Base-by-base conservation (phyloP, 352 stramenopile species). In the Globisporangium viniferum region DNA sequence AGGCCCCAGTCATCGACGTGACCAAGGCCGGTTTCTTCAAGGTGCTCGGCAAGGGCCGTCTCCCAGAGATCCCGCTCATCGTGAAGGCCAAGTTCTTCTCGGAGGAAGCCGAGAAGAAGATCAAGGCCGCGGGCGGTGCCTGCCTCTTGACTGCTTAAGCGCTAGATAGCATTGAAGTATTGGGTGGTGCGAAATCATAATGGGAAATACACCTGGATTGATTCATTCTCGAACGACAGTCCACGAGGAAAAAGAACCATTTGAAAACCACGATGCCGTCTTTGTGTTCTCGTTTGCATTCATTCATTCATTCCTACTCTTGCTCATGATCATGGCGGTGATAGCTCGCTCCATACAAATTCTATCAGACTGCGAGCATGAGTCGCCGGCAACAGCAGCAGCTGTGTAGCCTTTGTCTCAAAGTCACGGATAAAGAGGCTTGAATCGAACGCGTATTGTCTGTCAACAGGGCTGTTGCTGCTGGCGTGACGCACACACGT, bases 71-170 rank as follows among this genome's bases (percentile, higher is more conserved):
- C 63, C 98, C 98, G 60, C 80, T 99, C 53, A 99, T 99, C 84
- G 98, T 99, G 67, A 99, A 99, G 94, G 98, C 98, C 66, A 99
- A 99, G 83, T 99, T 97, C 88, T 99, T 99, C 87, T 99, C 91
- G 69, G 95, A 98, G 74, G 89, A 97, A 73, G 98, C 98, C n/a
- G 98, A 99, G 87, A 98, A 99, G 88, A 99, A 99, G 90, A 99
- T 99, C 80, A 99, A 99, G 86, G 97, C 83, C 64, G 97, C 96
- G 61, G 98, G 98, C 79, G 98, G 98, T 72, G 98, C 98, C 58
- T 99, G 97, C 85, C 83, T 99, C 68, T 84, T 99, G 66, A 97
- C 91, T 79, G 96, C 96, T 79, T 99, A 99, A 98, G 83, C 33
- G 31, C 39, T 73, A 62, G 72, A 72, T 62, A 70, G 66, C 75